These are phyloP conservation scores for Erodium maritimum DNA, from an alignment of 345 rosid genomes.

Conservation along the genomic window DNA sequence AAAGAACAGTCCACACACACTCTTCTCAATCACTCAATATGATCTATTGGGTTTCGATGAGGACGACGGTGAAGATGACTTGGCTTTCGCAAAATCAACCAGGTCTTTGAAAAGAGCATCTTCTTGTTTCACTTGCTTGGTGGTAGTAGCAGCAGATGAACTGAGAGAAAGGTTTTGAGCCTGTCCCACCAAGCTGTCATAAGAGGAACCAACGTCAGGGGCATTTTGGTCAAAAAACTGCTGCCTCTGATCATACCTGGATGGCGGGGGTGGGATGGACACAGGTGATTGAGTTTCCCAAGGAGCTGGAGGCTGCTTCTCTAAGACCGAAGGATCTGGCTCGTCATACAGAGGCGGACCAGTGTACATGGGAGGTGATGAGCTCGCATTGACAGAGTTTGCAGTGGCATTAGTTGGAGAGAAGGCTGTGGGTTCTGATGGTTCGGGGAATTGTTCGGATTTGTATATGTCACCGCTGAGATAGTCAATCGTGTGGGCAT, in stretches of 20 bases:
- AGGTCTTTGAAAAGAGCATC: conserved; percentile 86
- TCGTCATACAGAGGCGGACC: conserved; percentile 43
- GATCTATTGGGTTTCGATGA: conserved; percentile 55
- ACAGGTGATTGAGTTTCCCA: conserved; percentile 36
- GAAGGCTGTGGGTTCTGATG: conserved; percentile 10
- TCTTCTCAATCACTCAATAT: conserved; percentile 24
- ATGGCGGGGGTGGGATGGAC: conserved; percentile 68
- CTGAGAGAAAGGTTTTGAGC: conserved; percentile 51
- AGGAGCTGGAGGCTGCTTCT: conserved; percentile 66
- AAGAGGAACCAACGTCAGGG: conserved; percentile 28
- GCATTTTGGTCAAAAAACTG: conserved; percentile 41
- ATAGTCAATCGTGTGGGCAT: conserved; percentile 45
- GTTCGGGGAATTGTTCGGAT: conserved; percentile 32
- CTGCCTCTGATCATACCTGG: conserved; percentile 60
- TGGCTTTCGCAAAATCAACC: conserved; percentile 78
- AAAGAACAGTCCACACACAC: conserved; percentile 4
- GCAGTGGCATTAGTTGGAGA: conserved; percentile 25
- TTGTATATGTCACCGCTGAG: conserved; percentile 87
- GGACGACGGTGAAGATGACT: conserved; percentile 37
- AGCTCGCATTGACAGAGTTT: conserved; percentile 21
- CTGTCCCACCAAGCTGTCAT: conserved; percentile 49
- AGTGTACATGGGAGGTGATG: conserved; percentile 18
- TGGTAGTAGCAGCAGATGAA: conserved; percentile 19
- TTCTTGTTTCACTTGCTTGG: conserved; percentile 59
- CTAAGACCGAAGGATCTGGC: conserved; percentile 9